Evolutionary conservation across 306 rosid species (phyloP).

Genomic region (Gastrolobium bilobum): DNA sequence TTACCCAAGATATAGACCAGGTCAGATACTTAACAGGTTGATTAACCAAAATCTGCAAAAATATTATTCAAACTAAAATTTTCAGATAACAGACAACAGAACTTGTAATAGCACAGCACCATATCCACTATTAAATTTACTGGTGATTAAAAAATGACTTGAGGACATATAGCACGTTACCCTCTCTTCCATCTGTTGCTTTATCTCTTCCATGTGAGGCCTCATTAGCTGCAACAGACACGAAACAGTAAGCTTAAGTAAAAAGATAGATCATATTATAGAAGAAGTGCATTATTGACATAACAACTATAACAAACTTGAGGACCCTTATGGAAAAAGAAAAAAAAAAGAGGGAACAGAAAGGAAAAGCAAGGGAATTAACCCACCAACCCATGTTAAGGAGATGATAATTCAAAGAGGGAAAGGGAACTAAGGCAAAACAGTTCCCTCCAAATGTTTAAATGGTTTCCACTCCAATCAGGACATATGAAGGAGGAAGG

Average conservation of each 20-base stretch:
- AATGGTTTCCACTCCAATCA: slow-evolving; percentile 27
- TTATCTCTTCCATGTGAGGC: slow-evolving; percentile 75
- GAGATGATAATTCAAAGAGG: slow-evolving; percentile 30
- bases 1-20: slow-evolving; percentile 12
- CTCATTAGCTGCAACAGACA: slow-evolving; percentile 69
- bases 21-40: slow-evolving; percentile 23
- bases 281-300: slow-evolving; percentile 9
- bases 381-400: slow-evolving; percentile 16
- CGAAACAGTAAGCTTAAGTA: slow-evolving; percentile 27
- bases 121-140: not conserved
- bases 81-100: not conserved
- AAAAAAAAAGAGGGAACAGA: slow-evolving; percentile 13
- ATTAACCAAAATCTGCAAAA: slow-evolving; percentile 15
- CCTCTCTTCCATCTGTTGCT: slow-evolving; percentile 64
- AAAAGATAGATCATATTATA: slow-evolving; percentile 22
- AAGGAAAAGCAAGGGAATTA: not conserved
- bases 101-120: slow-evolving; percentile 19
- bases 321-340: not conserved
- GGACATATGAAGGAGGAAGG: slow-evolving; percentile 25
- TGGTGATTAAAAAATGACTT: slow-evolving; percentile 28
- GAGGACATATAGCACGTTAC: slow-evolving; percentile 57
- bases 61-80: slow-evolving; percentile 17
- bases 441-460: slow-evolving; percentile 26
- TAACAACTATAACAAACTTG: slow-evolving; percentile 3
- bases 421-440: not conserved